These are phyloP conservation scores for Ustanciosporium gigantosporum DNA, from an alignment of 1,284 basidiomycete genomes.

Conservation along the genomic window DNA sequence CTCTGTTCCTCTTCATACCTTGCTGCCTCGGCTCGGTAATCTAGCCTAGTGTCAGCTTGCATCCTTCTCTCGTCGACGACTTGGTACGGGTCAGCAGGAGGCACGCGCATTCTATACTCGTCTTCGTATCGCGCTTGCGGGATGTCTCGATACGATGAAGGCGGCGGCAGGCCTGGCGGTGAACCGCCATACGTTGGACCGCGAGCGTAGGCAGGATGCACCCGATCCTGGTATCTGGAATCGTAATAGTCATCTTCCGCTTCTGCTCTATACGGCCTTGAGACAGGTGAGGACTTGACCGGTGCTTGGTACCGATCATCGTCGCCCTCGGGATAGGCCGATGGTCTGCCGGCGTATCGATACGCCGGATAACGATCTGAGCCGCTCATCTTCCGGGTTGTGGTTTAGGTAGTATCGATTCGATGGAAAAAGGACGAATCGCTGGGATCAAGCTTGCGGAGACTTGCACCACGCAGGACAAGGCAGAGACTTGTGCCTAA, in stretches of 20 bases:
- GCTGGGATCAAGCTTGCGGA: too few relatives aligned
- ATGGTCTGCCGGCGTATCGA: conserved; percentile 17
- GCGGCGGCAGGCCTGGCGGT: conserved; percentile 6
- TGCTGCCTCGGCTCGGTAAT: neutral
- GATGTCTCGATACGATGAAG: conserved; percentile 13
- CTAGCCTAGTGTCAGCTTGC: neutral
- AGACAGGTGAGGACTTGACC: conserved; percentile 13
- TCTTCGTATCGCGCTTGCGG: conserved; percentile 21
- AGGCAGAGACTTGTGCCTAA: too few relatives aligned
- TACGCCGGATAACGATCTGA: conserved; percentile 24
- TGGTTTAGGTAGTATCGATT: too few relatives aligned
- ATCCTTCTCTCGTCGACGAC: neutral
- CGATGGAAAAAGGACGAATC: too few relatives aligned
- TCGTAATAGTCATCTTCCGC: conserved; percentile 15
- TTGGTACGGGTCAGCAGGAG: neutral
- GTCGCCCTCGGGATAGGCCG: conserved; percentile 12
- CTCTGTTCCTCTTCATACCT: neutral
- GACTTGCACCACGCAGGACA: too few relatives aligned
- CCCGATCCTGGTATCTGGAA: conserved; percentile 14
- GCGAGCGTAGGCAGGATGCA: conserved; percentile 28
- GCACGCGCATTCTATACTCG: too few relatives aligned
- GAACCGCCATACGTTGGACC: conserved; percentile 18
- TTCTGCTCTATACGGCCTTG: conserved; percentile 11
- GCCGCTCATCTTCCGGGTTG: conserved; percentile 18
- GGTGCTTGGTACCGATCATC: conserved; percentile 17